Evolutionary conservation across 2,329 filamentous ascomycete species (phyloP).

Genomic region (Tothia fuscella): DNA sequence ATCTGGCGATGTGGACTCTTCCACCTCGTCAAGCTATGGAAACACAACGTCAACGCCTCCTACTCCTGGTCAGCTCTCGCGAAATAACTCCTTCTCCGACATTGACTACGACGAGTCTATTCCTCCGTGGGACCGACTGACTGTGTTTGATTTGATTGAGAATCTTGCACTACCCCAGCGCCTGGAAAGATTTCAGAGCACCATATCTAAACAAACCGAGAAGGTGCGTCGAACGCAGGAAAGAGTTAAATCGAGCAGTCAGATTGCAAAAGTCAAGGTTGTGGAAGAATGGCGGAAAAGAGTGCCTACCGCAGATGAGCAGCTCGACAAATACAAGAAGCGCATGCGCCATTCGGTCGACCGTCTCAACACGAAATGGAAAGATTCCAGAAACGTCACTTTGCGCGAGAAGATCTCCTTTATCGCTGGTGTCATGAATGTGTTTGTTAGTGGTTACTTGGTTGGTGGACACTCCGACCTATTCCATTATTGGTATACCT

Average conservation of each 20-base stretch:
- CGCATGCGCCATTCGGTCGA: constrained; percentile 86
- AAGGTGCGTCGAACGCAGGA: constrained; percentile 76
- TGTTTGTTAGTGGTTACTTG: constrained; percentile 91
- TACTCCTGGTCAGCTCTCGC: constrained; percentile 48
- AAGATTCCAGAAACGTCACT: constrained; percentile 78
- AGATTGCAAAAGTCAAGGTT: constrained; percentile 74
- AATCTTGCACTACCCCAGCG: constrained; percentile 83
- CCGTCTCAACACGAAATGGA: constrained; percentile 73
- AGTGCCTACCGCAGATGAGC: constrained; percentile 79
- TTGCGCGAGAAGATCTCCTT: constrained; percentile 89
- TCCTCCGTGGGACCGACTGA: constrained; percentile 78
- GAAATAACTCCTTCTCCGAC: constrained; percentile 70
- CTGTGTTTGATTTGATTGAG: constrained; percentile 85
- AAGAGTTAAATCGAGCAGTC: constrained; percentile 62
- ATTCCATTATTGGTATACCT: constrained; percentile 89
- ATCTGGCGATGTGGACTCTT: neutral
- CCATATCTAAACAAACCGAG: constrained; percentile 69
- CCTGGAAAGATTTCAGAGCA: constrained; percentile 79
- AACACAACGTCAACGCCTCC: constrained; percentile 20
- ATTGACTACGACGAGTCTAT: constrained; percentile 77
- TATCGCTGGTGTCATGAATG: constrained; percentile 91
- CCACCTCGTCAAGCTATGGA: neutral
- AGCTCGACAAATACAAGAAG: constrained; percentile 78
- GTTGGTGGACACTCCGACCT: constrained; percentile 75
- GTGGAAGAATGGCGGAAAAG: constrained; percentile 86